These are phyloP conservation scores for Gossypium laxum DNA, from an alignment of 441 rosid genomes.

Conservation along the genomic window DNA sequence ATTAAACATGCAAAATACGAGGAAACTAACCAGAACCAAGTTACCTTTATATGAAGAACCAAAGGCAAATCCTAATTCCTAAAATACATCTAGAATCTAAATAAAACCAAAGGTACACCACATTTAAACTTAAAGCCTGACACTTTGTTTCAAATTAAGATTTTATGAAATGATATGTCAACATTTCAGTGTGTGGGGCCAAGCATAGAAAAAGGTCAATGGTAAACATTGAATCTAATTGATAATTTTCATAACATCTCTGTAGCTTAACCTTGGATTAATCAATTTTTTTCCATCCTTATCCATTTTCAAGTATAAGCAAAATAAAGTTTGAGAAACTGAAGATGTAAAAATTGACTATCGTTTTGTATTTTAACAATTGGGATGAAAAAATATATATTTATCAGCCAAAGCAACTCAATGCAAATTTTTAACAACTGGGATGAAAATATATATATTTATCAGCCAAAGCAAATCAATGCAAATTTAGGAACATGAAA, in stretches of 20 bases:
- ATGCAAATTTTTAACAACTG: background rate
- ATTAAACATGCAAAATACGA: background rate
- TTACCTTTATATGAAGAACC: background rate
- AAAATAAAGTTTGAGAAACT: background rate
- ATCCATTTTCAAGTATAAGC: background rate
- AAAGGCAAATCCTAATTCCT: background rate
- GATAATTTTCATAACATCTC: no score
- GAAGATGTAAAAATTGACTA: background rate
- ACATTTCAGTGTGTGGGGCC: background rate
- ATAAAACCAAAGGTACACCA: background rate
- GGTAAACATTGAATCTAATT: no score
- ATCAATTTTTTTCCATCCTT: no score
- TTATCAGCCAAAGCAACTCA: background rate
- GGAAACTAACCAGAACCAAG: background rate
- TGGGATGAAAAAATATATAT: background rate
- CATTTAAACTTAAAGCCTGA: background rate
- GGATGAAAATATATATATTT: no score
- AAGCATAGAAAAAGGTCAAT: no score
- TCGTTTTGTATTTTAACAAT: background rate
- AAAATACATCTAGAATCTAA: background rate
- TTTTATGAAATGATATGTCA: background rate
- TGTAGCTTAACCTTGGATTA: no score
- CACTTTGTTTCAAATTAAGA: background rate
- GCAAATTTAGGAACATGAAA: background rate
- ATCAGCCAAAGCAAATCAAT: no score